Conservation (phyloP, 495 filamentous ascomycete genomes). For the Hypomontagnella monticulosa region DNA sequence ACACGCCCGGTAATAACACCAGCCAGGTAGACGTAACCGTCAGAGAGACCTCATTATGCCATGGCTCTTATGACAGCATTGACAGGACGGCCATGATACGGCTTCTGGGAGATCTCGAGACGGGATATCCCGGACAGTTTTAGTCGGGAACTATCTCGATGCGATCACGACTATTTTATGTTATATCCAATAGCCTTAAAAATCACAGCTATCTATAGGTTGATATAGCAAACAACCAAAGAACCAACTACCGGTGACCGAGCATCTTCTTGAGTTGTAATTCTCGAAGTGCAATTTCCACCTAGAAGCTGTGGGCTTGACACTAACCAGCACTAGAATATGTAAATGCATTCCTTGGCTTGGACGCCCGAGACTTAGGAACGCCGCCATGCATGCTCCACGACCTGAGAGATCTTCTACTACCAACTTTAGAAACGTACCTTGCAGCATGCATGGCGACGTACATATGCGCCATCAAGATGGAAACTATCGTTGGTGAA, state of each 20-base stretch:
- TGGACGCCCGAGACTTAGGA: slow-evolving; percentile 20
- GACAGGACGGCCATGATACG: slow-evolving; percentile 6
- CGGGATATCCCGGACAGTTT: slow-evolving; percentile 4
- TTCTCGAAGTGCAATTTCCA: no score
- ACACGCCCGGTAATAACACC: no score
- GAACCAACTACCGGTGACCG: slow-evolving; percentile 6
- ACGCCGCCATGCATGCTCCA: slow-evolving; percentile 20
- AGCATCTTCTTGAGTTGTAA: background rate
- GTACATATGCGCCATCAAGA: slow-evolving; percentile 22
- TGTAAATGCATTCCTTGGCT: slow-evolving; percentile 19
- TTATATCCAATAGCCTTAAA: no score
- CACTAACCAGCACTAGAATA: slow-evolving; percentile 12
- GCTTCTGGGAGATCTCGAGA: background rate
- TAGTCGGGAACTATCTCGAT: background rate
- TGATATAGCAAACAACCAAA: slow-evolving; percentile 11
- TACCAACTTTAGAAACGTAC: slow-evolving; percentile 28
- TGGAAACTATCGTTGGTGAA: slow-evolving; percentile 12
- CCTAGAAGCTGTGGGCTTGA: background rate
- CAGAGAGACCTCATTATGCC: slow-evolving; percentile 1
- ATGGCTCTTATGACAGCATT: slow-evolving; percentile 5
- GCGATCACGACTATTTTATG: background rate
- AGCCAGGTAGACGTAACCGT: no score
- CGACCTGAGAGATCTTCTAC: slow-evolving; percentile 25
- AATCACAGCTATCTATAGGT: background rate
- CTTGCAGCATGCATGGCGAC: slow-evolving; percentile 42